Base-by-base conservation (phyloP, 306 rosid species). In the Vigna mungo region DNA sequence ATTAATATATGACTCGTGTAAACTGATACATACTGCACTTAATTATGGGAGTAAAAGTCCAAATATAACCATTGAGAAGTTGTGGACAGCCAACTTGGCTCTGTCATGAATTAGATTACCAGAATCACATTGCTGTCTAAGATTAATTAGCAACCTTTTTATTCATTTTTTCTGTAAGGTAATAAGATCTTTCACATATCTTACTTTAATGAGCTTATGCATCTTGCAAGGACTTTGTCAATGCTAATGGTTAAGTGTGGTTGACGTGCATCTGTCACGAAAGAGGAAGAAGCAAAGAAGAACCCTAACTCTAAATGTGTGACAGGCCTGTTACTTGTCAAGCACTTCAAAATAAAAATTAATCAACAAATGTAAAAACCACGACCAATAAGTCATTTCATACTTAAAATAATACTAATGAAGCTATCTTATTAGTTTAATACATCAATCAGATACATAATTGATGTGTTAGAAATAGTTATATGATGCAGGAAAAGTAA, bases 321-420 rank as follows among this genome's bases (percentile, higher is more conserved):
- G 61, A 48, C 55, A 65, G 10, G 69, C 53, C 53, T 51, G 59
- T 30, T 49, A 86, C 91, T 90, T 86, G 86, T 84, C 75, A 84
- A 78, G 32, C 90, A 90, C 87, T 87, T 87, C 87, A 82, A 54
- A 70, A 56, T 84, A 78, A 74, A 75, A 66, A 23, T 58, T 18
- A 65, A 18, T 16, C 49, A 86, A 68, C 55, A 80, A 59, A 59
- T 58, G 25, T 58, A 12, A 59, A 13, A 59, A 59, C 9, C 27
- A 18, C 18, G 16, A 25, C 39, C 39, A 27, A 6, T 59, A 5
- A 27, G 41, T 59, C 39, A 27, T 59, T 58, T 13, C n/a, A 13
- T 27, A 14, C 65, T 59, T 59, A 25, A 59, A 1, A 25, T 59
- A 59, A 56, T 23, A 44, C 15, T 44, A 56, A 23, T 23, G 3